phyloP scores from a whole-genome alignment of 2,329 filamentous ascomycete genomes.

The Venturia effusa region DNA sequence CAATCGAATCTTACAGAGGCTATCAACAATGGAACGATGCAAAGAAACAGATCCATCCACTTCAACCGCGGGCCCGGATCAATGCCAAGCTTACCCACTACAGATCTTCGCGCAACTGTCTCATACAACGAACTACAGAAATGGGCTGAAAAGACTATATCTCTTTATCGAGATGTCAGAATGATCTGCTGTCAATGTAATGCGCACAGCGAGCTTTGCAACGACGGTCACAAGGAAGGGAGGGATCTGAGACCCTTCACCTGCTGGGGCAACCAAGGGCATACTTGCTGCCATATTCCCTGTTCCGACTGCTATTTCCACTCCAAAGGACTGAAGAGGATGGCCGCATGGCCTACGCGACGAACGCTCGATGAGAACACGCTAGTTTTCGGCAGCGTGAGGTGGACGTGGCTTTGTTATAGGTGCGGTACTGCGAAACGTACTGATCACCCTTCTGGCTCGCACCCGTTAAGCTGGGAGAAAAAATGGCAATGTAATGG shows the following conservation, averaged over 20 bases:
- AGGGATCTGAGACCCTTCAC: background rate
- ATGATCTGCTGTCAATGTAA: background rate
- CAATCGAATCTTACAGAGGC: background rate
- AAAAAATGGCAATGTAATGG: background rate
- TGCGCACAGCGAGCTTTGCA: background rate
- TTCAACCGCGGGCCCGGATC: background rate
- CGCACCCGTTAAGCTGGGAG: background rate
- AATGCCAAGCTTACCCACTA: background rate
- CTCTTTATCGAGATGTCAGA: background rate
- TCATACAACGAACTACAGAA: background rate
- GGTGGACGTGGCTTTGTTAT: background rate
- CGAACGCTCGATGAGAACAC: background rate
- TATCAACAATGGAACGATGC: background rate
- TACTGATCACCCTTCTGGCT: background rate
- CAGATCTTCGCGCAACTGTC: background rate
- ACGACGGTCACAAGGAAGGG: background rate
- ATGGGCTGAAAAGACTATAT: background rate
- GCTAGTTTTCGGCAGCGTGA: background rate
- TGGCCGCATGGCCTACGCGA: background rate
- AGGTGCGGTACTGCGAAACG: background rate
- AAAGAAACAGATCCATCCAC: background rate
- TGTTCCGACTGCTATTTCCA: background rate
- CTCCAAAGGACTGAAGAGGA: background rate
- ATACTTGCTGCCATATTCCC: background rate
- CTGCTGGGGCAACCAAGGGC: background rate